Base-by-base conservation (phyloP, 139 green algal species). In the Deuterostichococcus epilithicus region DNA sequence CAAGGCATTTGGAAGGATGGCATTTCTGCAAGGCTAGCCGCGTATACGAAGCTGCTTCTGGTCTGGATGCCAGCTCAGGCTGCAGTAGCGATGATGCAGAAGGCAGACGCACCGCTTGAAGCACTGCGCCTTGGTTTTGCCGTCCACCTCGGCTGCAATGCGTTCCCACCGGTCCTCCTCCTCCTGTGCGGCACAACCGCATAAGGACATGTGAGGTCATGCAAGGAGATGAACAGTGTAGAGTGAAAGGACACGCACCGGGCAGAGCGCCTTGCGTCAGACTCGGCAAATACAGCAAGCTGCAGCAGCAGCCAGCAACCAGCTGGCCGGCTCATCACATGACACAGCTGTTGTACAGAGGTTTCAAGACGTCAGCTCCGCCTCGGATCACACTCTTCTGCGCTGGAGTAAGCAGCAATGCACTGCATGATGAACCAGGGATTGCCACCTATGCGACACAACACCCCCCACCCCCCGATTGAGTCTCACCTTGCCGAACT, bases 41-140 rank as follows among this genome's bases (percentile, higher is more conserved):
- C n/a, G n/a, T n/a, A n/a, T n/a, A n/a, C n/a, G n/a, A n/a, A n/a
- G n/a, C n/a, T n/a, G n/a, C n/a, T n/a, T n/a, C n/a, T n/a, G n/a
- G n/a, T n/a, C n/a, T n/a, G n/a, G n/a, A n/a, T n/a, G n/a, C n/a
- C n/a, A n/a, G n/a, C n/a, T n/a, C n/a, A n/a, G n/a, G n/a, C n/a
- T n/a, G n/a, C 13, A 63, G 52, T 63, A 3, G 52, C 13, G 26
- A 20, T 25, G 3, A 28, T 20, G 18, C 52, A 30, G 42, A 13
- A 13, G 42, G 42, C 13, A 13, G 8, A 52, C 42, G 42, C 20
- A 63, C 22, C 89, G 86, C 75, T 86, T 88, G 75, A 94, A 91
- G 85, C 94, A 98, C 73, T 92, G 78, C 59, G 85, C 81, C 83
- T 96, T 97, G 78, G 30, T 88, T 82, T 96, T 95, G 37, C 91